phyloP scores from a whole-genome alignment of 2,329 filamentous ascomycete species.

The Cercospora zeina region DNA sequence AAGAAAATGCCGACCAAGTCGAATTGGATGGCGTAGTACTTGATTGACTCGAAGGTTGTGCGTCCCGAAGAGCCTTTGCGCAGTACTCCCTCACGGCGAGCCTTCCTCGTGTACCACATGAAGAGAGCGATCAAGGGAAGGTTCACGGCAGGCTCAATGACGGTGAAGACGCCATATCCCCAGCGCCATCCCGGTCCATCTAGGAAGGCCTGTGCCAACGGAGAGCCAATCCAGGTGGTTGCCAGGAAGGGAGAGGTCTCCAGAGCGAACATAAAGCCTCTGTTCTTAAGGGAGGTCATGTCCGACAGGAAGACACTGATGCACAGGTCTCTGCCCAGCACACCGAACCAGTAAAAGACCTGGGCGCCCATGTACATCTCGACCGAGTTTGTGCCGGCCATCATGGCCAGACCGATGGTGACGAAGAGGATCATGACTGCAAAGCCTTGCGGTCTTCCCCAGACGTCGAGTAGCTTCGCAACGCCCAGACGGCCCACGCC shows the following conservation, averaged over 20 bases:
- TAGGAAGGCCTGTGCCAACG: constrained; percentile 7
- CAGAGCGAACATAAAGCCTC: constrained; percentile 64
- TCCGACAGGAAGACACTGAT: constrained; percentile 68
- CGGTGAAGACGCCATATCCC: constrained; percentile 14
- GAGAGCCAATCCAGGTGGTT: constrained; percentile 44
- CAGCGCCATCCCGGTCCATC: constrained; percentile 10
- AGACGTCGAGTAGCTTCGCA: constrained; percentile 67
- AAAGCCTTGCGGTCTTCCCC: constrained; percentile 65
- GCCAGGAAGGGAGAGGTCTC: constrained; percentile 65
- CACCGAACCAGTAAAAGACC: constrained; percentile 16
- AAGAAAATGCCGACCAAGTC: constrained; percentile 51
- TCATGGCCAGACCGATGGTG: constrained; percentile 61
- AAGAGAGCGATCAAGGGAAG: constrained; percentile 4
- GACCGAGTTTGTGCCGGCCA: constrained; percentile 63
- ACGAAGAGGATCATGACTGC: constrained; percentile 55
- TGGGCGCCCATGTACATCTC: constrained; percentile 34
- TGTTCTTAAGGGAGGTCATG: constrained; percentile 65
- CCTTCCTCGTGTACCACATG: constrained; percentile 7
- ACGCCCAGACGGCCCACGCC: constrained; percentile 50
- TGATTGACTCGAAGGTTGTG: constrained; percentile 5
- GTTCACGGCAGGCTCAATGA: constrained; percentile 47
- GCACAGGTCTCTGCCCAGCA: constrained; percentile 60
- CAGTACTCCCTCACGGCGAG: constrained; percentile 1
- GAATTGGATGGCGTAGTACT: constrained; percentile 12
- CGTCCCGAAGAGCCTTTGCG: constrained; percentile 1